Evolutionary conservation across 495 filamentous ascomycete species (phyloP), one percentile per base, ranked within the genome.

Genomic region (Articulospora tetracladia): DNA sequence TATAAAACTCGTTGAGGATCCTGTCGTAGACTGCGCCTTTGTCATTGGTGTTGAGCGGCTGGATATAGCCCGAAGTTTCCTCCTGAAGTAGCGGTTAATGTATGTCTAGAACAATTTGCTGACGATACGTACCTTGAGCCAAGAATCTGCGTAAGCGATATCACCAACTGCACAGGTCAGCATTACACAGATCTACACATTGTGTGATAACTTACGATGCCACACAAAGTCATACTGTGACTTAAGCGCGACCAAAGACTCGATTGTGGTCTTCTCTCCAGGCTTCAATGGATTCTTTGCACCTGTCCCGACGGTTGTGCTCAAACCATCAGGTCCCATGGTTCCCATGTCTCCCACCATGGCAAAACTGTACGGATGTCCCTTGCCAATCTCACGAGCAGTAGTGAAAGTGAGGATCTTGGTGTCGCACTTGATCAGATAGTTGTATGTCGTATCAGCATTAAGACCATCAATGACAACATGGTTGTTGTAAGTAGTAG

Each of bases 1-100:
- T 71, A 68, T 83, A 83, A 68, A 83, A 83, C 22, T 80, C 77
- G 60, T 83, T 79, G 3, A 81, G 66, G 55, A 83, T 83, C 2
- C 71, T 67, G 57, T 83, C 78, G 63, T 83, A 83, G 47, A 74
- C 76, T 13, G 75, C 68, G 28, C 70, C 71, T n/a, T 72, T 73
- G 7, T 75, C 62, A 1, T 70, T 32, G 12, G 72, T 55, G 58
- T 77, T 80, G n/a, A 68, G 55, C 50, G 72, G 62, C 23, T 71
- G 71, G 13, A 76, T 63, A 24, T 72, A 77, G 15, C 66, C 67
- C 28, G 64, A 60, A 19, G 57, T 69, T 61, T 76, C 79, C n/a
- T n/a, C n/a, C n/a, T n/a, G 79, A 84, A 69, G 79, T 72, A 58
- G 57, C 81, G 3, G 81, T 79, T 63, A 83, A 84, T 11, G 72